Evolutionary conservation across 352 stramenopile genomes (phyloP), one percentile per base, ranked within the genome.

Genomic region (Globisporangium iwayamae): DNA sequence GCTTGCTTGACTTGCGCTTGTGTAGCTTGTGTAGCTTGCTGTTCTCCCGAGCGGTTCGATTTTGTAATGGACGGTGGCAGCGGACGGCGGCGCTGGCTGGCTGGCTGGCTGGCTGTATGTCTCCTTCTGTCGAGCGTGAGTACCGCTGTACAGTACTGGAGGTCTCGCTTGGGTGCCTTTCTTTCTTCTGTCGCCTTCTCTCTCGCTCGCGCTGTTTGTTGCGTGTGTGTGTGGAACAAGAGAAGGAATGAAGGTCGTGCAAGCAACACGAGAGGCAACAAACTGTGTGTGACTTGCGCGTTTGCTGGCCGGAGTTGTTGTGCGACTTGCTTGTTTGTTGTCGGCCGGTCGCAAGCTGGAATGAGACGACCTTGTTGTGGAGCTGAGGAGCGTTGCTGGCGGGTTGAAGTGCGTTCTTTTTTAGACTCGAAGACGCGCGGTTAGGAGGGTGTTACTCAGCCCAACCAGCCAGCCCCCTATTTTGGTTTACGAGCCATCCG

Each of bases 321-420:
- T 25, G 11, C 22, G 45, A 10, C n/a, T 32, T 28, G 55, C 34
- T 60, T 45, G 52, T 30, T 32, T 34, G 52, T 39, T 43, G 46
- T 25, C 56, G 39, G 56, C 30, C n/a, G 43, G 56, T 55, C 56
- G 56, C 56, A 63, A 63, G 56, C 41, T 63, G n/a, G 56, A 63
- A 63, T 63, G 56, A 63, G 56, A 45, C 30, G 25, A 16, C 4
- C 10, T 16, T 28, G 22, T 7, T 22, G 39, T 28, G 36, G 13
- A 53, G 51, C 14, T 14, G 28, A 7, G 7, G 0, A 1, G 14
- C 7, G 43, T 5, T 28, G 14, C 28, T 56, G 18, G 52, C 52
- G 30, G 32, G 32, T 58, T 58, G 52, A 58, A 58, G 52, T 45
- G 52, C 3, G 52, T 58, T 58, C 52, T 45, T 58, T 58, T 58